A percentile compares a stretch with the other conserved stretches of the same genome.
Conservation (phyloP, 1,139 yeast genomes). For the Eremothecium gossypii region DNA sequence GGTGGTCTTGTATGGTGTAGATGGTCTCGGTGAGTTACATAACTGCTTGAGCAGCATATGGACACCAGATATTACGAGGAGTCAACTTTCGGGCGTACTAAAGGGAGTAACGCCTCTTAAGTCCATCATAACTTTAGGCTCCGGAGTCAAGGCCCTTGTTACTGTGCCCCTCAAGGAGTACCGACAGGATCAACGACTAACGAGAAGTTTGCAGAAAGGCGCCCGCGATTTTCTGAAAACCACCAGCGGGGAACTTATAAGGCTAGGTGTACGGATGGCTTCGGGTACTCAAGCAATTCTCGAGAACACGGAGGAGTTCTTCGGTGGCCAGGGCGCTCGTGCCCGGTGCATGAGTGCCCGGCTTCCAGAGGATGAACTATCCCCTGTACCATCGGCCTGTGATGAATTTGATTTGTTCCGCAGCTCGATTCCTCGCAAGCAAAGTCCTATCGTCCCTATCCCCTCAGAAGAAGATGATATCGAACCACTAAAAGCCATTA, state of each 20-base stretch:
- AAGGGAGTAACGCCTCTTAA: slow-evolving; percentile 79
- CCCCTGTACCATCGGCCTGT: slow-evolving; percentile 9
- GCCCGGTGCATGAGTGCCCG: slow-evolving; percentile 12
- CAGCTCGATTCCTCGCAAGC: slow-evolving; percentile 22
- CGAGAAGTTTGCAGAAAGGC: slow-evolving; percentile 69
- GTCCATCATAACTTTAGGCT: slow-evolving; percentile 68
- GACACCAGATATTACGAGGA: slow-evolving; percentile 77
- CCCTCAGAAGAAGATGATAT: slow-evolving; percentile 33
- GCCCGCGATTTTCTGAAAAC: slow-evolving; percentile 68
- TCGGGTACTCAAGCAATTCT: slow-evolving; percentile 80
- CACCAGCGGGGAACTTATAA: slow-evolving; percentile 72
- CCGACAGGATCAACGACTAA: slow-evolving; percentile 57
- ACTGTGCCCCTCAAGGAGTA: slow-evolving; percentile 70
- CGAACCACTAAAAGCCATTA: slow-evolving; percentile 41
- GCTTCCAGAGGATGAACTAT: slow-evolving; percentile 11
- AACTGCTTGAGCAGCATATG: slow-evolving; percentile 53
- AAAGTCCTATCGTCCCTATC: slow-evolving; percentile 22
- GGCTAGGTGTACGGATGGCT: slow-evolving; percentile 76
- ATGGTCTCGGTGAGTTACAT: slow-evolving; percentile 59
- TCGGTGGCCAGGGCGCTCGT: slow-evolving; percentile 25
- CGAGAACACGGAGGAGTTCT: slow-evolving; percentile 60
- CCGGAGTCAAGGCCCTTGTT: slow-evolving; percentile 66
- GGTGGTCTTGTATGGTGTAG: slow-evolving; percentile 60
- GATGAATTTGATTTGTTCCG: slow-evolving; percentile 28
- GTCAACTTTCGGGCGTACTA: slow-evolving; percentile 69